Conservation (phyloP, 768 basidiomycete species). For the Termitomyces bulborhizus region DNA sequence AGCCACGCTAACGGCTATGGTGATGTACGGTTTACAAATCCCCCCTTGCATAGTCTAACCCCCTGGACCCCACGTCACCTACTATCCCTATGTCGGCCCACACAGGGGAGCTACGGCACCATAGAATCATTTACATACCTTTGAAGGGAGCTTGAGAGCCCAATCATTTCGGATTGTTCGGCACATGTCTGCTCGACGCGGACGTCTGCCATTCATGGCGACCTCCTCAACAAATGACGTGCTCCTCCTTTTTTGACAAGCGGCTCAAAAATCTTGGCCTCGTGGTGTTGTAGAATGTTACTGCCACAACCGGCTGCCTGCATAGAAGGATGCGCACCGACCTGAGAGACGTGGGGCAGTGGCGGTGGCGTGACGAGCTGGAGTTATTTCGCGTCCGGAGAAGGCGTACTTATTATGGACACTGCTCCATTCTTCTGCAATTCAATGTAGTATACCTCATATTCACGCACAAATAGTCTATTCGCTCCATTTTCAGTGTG, state of each 20-base stretch:
- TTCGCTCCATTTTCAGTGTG: neutral
- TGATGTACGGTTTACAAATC: too few relatives aligned
- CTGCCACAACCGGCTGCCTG: constrained; percentile 6
- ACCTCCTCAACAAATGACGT: constrained; percentile 8
- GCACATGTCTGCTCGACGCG: constrained; percentile 12
- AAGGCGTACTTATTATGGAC: too few relatives aligned
- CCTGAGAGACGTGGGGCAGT: neutral
- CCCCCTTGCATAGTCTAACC: constrained; percentile 14
- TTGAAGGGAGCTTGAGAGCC: constrained; percentile 3
- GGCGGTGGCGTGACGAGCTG: constrained; percentile 3
- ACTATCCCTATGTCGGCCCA: constrained; percentile 9
- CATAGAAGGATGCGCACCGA: constrained; percentile 8
- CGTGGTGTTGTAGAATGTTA: constrained; percentile 2
- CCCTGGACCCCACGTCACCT: neutral
- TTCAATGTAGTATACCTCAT: neutral
- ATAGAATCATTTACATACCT: constrained; percentile 17
- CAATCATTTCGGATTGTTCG: constrained; percentile 4
- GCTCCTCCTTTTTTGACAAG: constrained; percentile 7
- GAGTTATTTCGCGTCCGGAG: neutral
- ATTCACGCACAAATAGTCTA: neutral
- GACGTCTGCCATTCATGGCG: constrained; percentile 13
- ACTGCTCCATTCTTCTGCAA: neutral
- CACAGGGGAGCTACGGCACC: constrained; percentile 11
- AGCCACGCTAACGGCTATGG: too few relatives aligned
- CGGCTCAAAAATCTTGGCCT: constrained; percentile 1